Evolutionary conservation across 768 basidiomycete species (phyloP).

Genomic region (Tulasnella sp.): DNA sequence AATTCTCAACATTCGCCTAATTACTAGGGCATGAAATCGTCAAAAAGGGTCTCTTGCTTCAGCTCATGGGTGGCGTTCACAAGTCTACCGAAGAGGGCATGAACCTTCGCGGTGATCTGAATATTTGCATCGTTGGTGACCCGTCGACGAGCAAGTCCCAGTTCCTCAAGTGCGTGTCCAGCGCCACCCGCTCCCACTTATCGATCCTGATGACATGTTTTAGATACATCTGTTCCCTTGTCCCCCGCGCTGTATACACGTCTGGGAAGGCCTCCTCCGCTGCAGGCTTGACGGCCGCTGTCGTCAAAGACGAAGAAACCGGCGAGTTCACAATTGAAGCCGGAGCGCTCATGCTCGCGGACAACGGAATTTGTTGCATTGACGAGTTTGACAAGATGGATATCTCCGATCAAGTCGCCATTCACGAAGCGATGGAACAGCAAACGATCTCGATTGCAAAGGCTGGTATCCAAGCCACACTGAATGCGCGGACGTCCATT

Average conservation of each 20-base stretch:
- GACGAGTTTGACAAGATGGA: constrained; percentile 99
- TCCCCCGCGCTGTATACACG: constrained; percentile 95
- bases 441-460: constrained; percentile 99
- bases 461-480: constrained; percentile 95
- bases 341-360: constrained; percentile 96
- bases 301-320: constrained; percentile 96
- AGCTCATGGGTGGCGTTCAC: constrained; percentile 98
- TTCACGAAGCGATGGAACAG: constrained; percentile 99
- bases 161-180: constrained; percentile 74
- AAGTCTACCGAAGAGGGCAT: constrained; percentile 95
- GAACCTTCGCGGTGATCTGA: constrained; percentile 96
- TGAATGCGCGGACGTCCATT: constrained; percentile 95
- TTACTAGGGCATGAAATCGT: constrained; percentile 79
- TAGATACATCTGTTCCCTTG: constrained; percentile 95
- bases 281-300: constrained; percentile 95
- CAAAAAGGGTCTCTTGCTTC: constrained; percentile 91
- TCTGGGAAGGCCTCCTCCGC: constrained; percentile 99
- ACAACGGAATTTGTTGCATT: constrained; percentile 99
- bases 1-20: neutral
- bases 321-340: constrained; percentile 99
- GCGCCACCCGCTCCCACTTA: neutral
- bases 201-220: constrained; percentile 7
- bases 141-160: constrained; percentile 97
- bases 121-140: constrained; percentile 96
- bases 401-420: constrained; percentile 93